Percentiles rank a stretch among this genome's conserved stretches.
These are phyloP conservation scores for Russula sp. DNA, from an alignment of 768 basidiomycete species.

Conservation along the genomic window DNA sequence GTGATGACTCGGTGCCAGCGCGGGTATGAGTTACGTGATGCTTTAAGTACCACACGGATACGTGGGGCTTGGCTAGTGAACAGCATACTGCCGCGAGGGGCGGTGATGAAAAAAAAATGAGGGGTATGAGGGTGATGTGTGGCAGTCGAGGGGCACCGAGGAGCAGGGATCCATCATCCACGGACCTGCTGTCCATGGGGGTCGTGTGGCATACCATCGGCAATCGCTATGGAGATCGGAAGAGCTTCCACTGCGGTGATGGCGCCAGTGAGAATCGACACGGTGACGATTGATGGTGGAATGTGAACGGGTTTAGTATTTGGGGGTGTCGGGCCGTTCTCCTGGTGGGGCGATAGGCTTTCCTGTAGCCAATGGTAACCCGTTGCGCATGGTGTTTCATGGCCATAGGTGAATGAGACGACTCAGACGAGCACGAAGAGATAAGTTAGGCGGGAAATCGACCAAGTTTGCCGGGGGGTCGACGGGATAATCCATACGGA, in stretches of 20 bases:
- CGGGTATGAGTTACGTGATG: neutral
- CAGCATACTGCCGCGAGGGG: neutral
- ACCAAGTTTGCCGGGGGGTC: neutral
- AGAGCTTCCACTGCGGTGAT: neutral
- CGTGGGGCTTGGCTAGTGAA: neutral
- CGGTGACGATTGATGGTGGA: neutral
- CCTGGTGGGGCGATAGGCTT: neutral
- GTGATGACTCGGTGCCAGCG: neutral
- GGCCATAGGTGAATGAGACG: neutral
- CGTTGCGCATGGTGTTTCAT: neutral
- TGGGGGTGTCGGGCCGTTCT: neutral
- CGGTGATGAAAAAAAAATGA: neutral
- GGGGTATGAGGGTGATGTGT: neutral
- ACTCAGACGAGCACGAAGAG: neutral
- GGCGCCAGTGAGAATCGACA: neutral
- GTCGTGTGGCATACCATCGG: neutral
- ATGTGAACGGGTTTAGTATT: no score
- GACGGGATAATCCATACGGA: neutral
- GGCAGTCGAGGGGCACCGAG: neutral
- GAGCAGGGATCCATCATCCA: neutral
- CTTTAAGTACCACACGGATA: neutral
- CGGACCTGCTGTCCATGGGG: neutral
- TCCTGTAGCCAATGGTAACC: neutral
- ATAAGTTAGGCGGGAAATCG: neutral
- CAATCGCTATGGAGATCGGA: neutral